phyloP scores from a whole-genome alignment of 2,329 filamentous ascomycete species.

The Penicillium brasilianum region DNA sequence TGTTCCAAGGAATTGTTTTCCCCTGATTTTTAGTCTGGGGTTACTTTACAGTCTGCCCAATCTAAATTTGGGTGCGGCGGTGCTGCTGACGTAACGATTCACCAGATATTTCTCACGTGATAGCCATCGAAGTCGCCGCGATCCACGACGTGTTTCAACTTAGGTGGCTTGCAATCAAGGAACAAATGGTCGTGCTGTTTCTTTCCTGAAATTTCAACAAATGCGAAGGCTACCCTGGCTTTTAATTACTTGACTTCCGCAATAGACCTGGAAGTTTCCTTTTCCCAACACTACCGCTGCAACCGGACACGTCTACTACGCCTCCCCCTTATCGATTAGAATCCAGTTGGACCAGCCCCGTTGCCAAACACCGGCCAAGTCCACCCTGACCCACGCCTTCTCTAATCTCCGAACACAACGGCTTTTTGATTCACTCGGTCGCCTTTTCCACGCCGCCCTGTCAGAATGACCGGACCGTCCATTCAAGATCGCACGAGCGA shows the following conservation, averaged over 20 bases:
- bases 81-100: conserved; percentile 23
- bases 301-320: conserved; percentile 33
- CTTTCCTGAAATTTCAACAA: background rate
- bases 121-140: background rate
- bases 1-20: background rate
- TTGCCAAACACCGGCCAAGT: conserved; percentile 21
- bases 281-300: conserved; percentile 12
- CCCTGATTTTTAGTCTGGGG: conserved; percentile 11
- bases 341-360: conserved; percentile 10
- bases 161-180: conserved; percentile 1
- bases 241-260: conserved; percentile 3
- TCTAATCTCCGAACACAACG: conserved; percentile 7
- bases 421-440: background rate
- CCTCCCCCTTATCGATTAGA: conserved; percentile 43
- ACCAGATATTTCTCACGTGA: conserved; percentile 25
- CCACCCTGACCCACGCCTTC: conserved; percentile 7
- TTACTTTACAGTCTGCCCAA: background rate
- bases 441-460: background rate
- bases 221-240: conserved; percentile 2
- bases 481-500: conserved; percentile 97
- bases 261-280: background rate
- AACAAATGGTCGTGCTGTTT: background rate
- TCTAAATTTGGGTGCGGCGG: conserved; percentile 18
- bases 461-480: conserved; percentile 63
- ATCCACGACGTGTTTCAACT: conserved; percentile 24